phyloP scores from a whole-genome alignment of 2,329 filamentous ascomycete genomes.

The Aspergillus costaricaensis region DNA sequence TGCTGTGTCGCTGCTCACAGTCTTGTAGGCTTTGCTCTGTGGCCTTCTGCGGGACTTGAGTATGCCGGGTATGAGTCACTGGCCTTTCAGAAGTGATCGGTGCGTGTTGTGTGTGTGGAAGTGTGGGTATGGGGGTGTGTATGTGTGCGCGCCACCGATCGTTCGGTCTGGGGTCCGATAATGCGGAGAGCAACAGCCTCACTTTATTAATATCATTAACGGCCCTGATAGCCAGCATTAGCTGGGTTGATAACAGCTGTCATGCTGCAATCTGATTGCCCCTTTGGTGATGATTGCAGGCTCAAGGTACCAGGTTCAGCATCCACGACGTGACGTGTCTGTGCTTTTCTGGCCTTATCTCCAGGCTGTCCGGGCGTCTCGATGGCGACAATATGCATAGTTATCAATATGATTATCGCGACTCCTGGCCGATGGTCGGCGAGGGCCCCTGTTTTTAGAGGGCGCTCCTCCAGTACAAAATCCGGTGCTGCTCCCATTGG shows the following conservation, averaged over 20 bases:
- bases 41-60: background rate
- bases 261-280: background rate
- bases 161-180: background rate
- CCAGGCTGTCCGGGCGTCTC: background rate
- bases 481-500: slow-evolving; percentile 8
- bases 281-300: background rate
- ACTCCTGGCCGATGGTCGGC: slow-evolving; percentile 11
- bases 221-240: background rate
- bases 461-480: slow-evolving; percentile 5
- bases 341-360: slow-evolving; percentile 5
- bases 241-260: background rate
- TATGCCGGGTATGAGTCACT: background rate
- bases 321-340: background rate
- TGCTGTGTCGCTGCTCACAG: background rate
- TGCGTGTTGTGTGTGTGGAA: background rate
- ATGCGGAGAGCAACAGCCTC: slow-evolving; percentile 3
- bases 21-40: background rate
- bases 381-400: background rate
- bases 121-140: background rate
- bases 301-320: background rate
- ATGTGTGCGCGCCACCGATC: background rate
- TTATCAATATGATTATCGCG: slow-evolving; percentile 2
- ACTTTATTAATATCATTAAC: background rate
- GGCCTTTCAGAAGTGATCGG: background rate
- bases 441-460: background rate